These are phyloP conservation scores for Aciculoconidium aculeatum DNA, from an alignment of 805 yeast species.

Conservation along the genomic window DNA sequence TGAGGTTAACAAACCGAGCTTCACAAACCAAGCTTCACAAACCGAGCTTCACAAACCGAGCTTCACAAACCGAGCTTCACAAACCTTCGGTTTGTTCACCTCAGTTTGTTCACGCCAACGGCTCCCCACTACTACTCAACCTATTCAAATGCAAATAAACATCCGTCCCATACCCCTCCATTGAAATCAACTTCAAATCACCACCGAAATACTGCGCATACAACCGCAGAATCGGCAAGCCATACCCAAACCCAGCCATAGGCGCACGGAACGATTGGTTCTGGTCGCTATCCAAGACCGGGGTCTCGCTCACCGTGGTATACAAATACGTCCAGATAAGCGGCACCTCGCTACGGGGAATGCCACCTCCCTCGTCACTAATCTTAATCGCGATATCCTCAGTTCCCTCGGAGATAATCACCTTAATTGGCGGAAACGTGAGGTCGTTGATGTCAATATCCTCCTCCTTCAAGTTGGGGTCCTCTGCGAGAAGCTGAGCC, in stretches of 20 bases:
- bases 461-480: conserved; percentile 35
- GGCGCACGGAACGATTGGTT: conserved; percentile 76
- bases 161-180: conserved; percentile 95
- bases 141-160: conserved; percentile 83
- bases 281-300: conserved; percentile 53
- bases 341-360: conserved; percentile 77
- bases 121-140: conserved; percentile 68
- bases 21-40: too few species aligned
- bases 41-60: too few species aligned
- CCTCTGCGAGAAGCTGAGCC: conserved; percentile 28
- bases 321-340: conserved; percentile 87
- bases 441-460: conserved; percentile 53
- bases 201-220: conserved; percentile 91
- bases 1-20: too few species aligned
- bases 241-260: conserved; percentile 93
- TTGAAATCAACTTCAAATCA: conserved; percentile 75
- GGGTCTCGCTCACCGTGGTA: conserved; percentile 76
- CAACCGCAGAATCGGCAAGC: conserved; percentile 77
- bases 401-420: conserved; percentile 81
- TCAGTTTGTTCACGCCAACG: conserved; percentile 51
- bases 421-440: conserved; percentile 76
- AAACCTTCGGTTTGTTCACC: too few species aligned
- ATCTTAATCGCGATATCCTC: conserved; percentile 89
- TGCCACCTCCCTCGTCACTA: conserved; percentile 93
- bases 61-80: too few species aligned